Conservation (phyloP, 2,329 filamentous ascomycete species). For the Lasiodiplodia citricola region DNA sequence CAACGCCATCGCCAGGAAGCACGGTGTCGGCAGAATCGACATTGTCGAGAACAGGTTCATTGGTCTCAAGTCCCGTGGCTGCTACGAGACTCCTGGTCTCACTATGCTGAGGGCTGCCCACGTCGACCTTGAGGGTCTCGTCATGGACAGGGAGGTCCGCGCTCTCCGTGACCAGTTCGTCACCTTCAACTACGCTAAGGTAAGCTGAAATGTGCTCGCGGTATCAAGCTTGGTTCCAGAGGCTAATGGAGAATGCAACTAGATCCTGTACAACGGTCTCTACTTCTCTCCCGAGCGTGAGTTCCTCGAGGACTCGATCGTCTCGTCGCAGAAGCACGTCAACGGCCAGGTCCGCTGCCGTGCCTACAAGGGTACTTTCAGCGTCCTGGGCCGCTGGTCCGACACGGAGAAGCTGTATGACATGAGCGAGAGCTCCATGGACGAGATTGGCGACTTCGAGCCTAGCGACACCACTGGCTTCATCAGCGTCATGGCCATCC, state of each 20-base stretch:
- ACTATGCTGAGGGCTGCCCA: constrained; percentile 60
- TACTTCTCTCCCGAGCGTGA: constrained; percentile 75
- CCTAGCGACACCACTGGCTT: constrained; percentile 71
- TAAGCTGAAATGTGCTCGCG: constrained; percentile 39
- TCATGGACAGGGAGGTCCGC: constrained; percentile 71
- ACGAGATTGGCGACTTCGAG: constrained; percentile 71
- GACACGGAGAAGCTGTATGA: constrained; percentile 74
- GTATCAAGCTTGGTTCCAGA: too few relatives aligned
- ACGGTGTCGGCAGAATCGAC: constrained; percentile 81
- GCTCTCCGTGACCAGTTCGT: constrained; percentile 74
- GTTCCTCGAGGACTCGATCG: constrained; percentile 67
- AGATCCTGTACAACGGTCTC: constrained; percentile 63
- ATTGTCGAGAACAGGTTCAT: constrained; percentile 84
- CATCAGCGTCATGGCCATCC: constrained; percentile 72
- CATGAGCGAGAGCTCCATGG: constrained; percentile 70
- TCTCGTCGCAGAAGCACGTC: constrained; percentile 46
- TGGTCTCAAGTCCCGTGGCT: constrained; percentile 79
- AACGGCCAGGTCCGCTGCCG: constrained; percentile 63
- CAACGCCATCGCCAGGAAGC: constrained; percentile 72
- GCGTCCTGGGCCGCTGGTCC: constrained; percentile 63
- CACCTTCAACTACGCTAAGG: constrained; percentile 66
- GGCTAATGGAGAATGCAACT: background rate
- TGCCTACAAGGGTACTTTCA: constrained; percentile 70
- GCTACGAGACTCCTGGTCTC: constrained; percentile 67
- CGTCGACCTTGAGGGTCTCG: constrained; percentile 69